Conservation (phyloP, 768 basidiomycete genomes). For the Lactarius akahatsu region DNA sequence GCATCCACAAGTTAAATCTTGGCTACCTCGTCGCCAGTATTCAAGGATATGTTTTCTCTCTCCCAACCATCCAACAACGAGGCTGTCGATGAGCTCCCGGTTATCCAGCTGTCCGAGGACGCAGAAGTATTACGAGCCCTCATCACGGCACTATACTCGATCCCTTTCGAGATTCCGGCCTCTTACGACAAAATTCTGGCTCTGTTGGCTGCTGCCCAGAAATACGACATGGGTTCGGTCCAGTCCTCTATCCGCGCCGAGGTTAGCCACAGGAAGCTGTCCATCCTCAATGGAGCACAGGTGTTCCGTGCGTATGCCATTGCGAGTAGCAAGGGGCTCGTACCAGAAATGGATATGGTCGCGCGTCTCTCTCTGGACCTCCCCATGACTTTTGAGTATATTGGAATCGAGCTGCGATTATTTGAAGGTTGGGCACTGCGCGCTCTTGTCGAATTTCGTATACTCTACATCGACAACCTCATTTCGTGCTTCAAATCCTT, state of each 20-base stretch:
- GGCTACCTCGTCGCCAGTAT: slow-evolving; percentile 43
- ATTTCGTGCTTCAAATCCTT: not conserved
- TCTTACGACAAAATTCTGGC: not conserved
- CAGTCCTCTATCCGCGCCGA: slow-evolving; percentile 8
- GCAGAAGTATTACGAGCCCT: not conserved
- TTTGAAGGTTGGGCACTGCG: slow-evolving; percentile 6
- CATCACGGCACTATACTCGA: not conserved
- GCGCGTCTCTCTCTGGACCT: not conserved
- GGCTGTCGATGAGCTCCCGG: not conserved
- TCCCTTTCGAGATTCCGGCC: not conserved
- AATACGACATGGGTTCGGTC: not conserved
- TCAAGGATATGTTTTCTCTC: slow-evolving; percentile 30
- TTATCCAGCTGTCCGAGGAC: slow-evolving; percentile 1
- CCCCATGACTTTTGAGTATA: not conserved
- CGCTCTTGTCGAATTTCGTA: not conserved
- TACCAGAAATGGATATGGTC: not conserved
- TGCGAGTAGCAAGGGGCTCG: not conserved
- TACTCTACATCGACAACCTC: not conserved
- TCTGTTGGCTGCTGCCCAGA: slow-evolving; percentile 4
- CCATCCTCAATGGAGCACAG: not conserved
- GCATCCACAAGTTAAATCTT: slow-evolving; percentile 45
- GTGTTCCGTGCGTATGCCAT: slow-evolving; percentile 2
- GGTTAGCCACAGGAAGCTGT: not conserved
- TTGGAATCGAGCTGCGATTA: not conserved
- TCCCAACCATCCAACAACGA: slow-evolving; percentile 1